Base-by-base conservation (phyloP, 2,329 filamentous ascomycete genomes). In the Epichloe aotearoae region DNA sequence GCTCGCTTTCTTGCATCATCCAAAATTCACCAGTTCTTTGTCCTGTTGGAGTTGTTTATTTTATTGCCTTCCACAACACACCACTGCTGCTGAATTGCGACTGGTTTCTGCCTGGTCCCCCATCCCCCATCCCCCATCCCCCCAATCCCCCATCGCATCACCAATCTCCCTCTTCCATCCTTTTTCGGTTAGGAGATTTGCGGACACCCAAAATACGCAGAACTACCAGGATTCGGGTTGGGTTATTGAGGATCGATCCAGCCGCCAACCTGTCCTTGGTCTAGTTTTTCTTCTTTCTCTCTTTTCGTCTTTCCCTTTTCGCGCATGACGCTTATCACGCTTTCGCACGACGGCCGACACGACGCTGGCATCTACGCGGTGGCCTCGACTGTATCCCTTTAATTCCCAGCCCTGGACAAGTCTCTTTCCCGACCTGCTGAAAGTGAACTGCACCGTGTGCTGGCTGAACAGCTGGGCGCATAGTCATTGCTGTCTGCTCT, bases 131-230 rank as follows among this genome's bases (percentile, higher is more conserved):
- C 36, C 15, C 23, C 36, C 0, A n/a, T 15, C 11, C 4, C 23
- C 2, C 36, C 4, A n/a, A 1, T 0, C 2, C 14, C 23, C 44
- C 50, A 41, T 45, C 48, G 7, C 41, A 46, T 48, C 50, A 33
- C 34, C 33, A 47, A 48, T 48, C 30, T 48, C 50, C 50, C 50
- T 39, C 40, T 47, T 14, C 26, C 12, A 19, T 36, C 19, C 19
- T 40, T 41, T 11, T 19, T 40, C 20, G 46, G 44, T 46, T 44
- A 40, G 33, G 46, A 49, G 20, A 52, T 52, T 52, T 45, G 46
- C 50, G 26, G 34, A 45, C 12, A 36, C 34, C 36, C 42, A n/a
- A 46, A 33, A 20, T 47, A 19, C 20, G 39, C 12, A 37, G 26
- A 2, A 8, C 39, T 40, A 14, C 50, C 46, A 39, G 50, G 46